Evolutionary conservation across 345 rosid species (phyloP).

Genomic region (Populus euphratica): DNA sequence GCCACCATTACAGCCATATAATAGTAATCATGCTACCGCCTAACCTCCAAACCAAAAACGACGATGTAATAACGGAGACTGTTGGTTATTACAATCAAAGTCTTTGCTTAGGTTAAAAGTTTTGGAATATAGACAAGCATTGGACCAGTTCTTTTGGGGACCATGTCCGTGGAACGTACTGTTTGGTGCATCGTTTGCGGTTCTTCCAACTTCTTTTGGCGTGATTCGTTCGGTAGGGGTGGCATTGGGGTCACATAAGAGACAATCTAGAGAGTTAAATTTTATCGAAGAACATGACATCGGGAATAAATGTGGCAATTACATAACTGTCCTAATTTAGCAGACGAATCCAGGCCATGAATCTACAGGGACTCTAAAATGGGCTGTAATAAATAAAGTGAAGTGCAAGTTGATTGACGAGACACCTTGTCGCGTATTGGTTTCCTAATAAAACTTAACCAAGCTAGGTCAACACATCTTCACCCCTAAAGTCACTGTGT

Average conservation of each 20-base stretch:
- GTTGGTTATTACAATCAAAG: not conserved
- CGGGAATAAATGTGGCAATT: not conserved
- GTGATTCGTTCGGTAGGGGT: not conserved
- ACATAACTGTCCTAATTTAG: no score
- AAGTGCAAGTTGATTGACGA: slow-evolving; percentile 14
- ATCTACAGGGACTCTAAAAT: not conserved
- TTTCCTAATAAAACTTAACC: not conserved
- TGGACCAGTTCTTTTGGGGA: not conserved
- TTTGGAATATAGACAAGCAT: not conserved
- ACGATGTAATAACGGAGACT: no score
- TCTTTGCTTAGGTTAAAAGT: not conserved
- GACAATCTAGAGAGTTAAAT: not conserved
- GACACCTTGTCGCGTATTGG: slow-evolving; percentile 20
- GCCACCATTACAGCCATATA: no score
- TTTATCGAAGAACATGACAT: not conserved
- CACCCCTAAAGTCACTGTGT: not conserved
- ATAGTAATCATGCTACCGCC: no score
- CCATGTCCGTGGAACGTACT: not conserved
- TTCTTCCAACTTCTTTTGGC: not conserved
- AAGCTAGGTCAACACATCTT: not conserved
- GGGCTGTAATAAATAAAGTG: not conserved
- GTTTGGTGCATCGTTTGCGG: not conserved
- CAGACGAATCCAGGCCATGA: not conserved
- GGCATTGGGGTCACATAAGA: not conserved
- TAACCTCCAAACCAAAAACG: no score